Conservation (phyloP, 768 basidiomycete species). For the Boletus coccyginus region DNA sequence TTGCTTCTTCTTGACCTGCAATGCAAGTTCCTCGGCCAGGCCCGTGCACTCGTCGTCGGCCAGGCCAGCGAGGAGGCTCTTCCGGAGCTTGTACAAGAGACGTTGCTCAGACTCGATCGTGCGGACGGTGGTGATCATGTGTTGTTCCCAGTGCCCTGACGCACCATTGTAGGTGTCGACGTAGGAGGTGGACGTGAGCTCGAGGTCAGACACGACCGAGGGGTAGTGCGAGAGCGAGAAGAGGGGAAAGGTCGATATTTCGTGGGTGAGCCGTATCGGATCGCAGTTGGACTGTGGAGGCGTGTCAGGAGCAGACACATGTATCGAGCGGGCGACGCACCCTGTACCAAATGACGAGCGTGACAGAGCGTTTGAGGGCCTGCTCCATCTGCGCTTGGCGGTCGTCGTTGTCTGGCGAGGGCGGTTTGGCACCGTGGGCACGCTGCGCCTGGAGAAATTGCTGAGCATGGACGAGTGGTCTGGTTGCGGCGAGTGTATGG, state of each 20-base stretch:
- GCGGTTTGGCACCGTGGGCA: constrained; percentile 4
- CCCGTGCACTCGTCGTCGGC: constrained; percentile 56
- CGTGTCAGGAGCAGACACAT: constrained; percentile 2
- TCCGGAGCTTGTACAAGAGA: constrained; percentile 58
- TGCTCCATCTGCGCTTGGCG: constrained; percentile 34
- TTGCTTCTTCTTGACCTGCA: constrained; percentile 37
- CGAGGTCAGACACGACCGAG: constrained; percentile 53
- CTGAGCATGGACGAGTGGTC: constrained; percentile 2
- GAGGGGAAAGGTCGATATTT: constrained; percentile 61
- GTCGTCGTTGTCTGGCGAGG: constrained; percentile 21
- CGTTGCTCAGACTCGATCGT: constrained; percentile 58
- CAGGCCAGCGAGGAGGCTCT: constrained; percentile 56
- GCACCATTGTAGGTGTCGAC: constrained; percentile 57
- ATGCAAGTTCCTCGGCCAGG: constrained; percentile 52
- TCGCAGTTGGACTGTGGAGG: constrained; percentile 44
- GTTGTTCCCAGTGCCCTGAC: constrained; percentile 66
- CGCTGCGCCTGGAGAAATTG: constrained; percentile 12
- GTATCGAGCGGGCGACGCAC: constrained; percentile 29
- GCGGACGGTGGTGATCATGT: constrained; percentile 56
- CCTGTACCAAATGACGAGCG: constrained; percentile 71
- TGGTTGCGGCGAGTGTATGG: constrained; percentile 19
- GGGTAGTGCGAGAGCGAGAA: constrained; percentile 57
- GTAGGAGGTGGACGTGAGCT: constrained; percentile 49
- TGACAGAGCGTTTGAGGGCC: constrained; percentile 51
- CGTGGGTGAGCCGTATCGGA: constrained; percentile 56